These are phyloP conservation scores for Manihot esculenta DNA, from an alignment of 441 rosid genomes.

Conservation along the genomic window DNA sequence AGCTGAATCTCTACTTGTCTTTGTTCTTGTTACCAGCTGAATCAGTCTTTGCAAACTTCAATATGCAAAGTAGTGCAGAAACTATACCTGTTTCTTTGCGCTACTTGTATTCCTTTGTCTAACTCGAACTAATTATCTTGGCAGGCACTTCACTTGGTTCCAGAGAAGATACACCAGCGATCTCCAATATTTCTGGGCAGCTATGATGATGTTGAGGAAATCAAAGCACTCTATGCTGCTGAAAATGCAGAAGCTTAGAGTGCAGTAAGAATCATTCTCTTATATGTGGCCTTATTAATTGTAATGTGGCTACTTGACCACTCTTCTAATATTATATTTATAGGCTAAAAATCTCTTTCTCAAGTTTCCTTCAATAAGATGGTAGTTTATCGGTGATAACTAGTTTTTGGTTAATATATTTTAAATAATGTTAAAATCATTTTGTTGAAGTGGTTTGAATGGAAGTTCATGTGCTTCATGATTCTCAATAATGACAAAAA, in stretches of 20 bases:
- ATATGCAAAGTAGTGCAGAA: not conserved
- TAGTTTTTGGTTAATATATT: not conserved
- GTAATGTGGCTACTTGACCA: conserved; percentile 7
- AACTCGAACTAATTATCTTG: conserved; percentile 15
- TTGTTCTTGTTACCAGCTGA: not conserved
- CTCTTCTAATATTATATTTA: conserved; percentile 2
- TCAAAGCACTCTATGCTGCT: conserved; percentile 79
- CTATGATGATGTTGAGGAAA: conserved; percentile 89
- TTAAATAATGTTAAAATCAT: not conserved
- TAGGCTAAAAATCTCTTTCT: not conserved
- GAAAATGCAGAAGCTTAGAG: conserved; percentile 32
- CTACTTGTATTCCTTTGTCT: not conserved
- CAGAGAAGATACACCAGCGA: conserved; percentile 75
- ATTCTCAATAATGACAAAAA: no score
- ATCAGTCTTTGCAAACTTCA: not conserved
- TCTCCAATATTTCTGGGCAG: conserved; percentile 96
- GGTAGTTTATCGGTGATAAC: not conserved
- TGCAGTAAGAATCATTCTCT: conserved; percentile 19
- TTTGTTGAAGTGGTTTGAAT: not conserved
- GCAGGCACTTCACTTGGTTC: conserved; percentile 87
- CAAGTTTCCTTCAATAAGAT: conserved; percentile 2
- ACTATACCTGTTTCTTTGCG: not conserved
- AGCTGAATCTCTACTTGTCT: not conserved
- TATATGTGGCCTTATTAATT: not conserved
- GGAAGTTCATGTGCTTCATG: not conserved